Evolutionary conservation across 140 eudicot genomes (phyloP).

Genomic region (Bidens hawaiensis): DNA sequence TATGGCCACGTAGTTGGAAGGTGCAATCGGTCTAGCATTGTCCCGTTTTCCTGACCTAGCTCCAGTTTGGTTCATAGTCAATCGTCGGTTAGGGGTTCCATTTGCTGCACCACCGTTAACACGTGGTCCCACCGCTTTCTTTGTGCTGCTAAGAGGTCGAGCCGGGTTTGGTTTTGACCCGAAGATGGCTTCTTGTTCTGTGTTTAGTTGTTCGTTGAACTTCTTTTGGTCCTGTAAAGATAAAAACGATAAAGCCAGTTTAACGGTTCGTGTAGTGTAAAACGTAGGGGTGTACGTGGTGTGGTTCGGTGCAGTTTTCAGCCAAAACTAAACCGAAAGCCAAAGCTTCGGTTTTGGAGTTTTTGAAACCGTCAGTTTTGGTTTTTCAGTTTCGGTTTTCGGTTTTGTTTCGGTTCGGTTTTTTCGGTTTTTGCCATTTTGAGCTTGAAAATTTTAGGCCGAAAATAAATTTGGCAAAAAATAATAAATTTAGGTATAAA

Average conservation of each 20-base stretch:
- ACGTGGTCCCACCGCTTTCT: slow-evolving; percentile 80
- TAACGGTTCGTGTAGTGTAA: no score
- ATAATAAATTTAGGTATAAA: no score
- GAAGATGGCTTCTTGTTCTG: slow-evolving; percentile 68
- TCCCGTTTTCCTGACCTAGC: slow-evolving; percentile 73
- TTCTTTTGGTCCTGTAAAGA: slow-evolving; percentile 82
- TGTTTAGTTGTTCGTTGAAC: slow-evolving; percentile 69
- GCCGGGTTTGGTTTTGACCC: slow-evolving; percentile 93
- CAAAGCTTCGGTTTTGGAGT: no score
- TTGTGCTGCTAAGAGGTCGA: slow-evolving; percentile 52
- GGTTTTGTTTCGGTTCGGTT: no score
- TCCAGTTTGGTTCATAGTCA: slow-evolving; percentile 71
- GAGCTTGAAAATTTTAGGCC: no score
- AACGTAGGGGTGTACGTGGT: no score
- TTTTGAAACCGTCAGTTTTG: no score
- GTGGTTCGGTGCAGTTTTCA: no score
- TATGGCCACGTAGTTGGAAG: slow-evolving; percentile 71
- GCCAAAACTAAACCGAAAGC: no score
- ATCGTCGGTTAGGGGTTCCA: slow-evolving; percentile 69
- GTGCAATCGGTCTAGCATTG: slow-evolving; percentile 58
- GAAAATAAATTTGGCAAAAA: no score
- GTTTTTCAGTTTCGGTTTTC: no score
- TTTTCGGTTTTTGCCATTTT: no score
- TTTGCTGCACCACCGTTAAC: slow-evolving; percentile 39
- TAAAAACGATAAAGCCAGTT: not conserved